These are phyloP conservation scores for Bipolaris victoriae DNA, from an alignment of 2,329 filamentous ascomycete genomes.

Conservation along the genomic window DNA sequence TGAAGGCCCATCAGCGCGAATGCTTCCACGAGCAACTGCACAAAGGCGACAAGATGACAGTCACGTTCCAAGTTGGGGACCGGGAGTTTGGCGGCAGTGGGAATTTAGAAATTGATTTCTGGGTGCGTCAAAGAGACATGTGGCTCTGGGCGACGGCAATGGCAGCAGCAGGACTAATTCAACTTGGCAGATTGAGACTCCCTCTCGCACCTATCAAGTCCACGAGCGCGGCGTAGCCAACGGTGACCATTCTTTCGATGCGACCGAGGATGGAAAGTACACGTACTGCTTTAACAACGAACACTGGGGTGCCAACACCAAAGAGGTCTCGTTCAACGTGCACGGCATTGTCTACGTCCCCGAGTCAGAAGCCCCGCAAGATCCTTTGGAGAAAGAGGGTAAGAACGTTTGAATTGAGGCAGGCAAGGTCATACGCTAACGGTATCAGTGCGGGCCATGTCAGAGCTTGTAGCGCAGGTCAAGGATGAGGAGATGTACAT, in stretches of 20 bases:
- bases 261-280: constrained; percentile 84
- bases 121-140: constrained; percentile 64
- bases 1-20: constrained; percentile 90
- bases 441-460: constrained; percentile 74
- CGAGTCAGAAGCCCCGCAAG: constrained; percentile 80
- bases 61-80: constrained; percentile 97
- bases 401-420: constrained; percentile 36
- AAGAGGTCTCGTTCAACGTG: constrained; percentile 99
- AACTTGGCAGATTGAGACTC: constrained; percentile 72
- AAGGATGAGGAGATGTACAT: constrained; percentile 99
- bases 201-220: constrained; percentile 74
- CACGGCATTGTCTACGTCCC: constrained; percentile 98
- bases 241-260: constrained; percentile 92
- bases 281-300: constrained; percentile 99
- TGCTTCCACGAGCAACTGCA: constrained; percentile 96
- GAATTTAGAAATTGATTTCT: constrained; percentile 97
- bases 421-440: constrained; percentile 19
- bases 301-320: constrained; percentile 93
- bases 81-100: constrained; percentile 93
- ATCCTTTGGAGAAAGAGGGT: constrained; percentile 92
- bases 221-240: constrained; percentile 82
- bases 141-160: background rate
- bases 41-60: constrained; percentile 96
- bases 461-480: constrained; percentile 85
- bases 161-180: constrained; percentile 14